These are phyloP conservation scores for Ophiocordyceps australis DNA, from an alignment of 2,329 filamentous ascomycete species.

Conservation along the genomic window DNA sequence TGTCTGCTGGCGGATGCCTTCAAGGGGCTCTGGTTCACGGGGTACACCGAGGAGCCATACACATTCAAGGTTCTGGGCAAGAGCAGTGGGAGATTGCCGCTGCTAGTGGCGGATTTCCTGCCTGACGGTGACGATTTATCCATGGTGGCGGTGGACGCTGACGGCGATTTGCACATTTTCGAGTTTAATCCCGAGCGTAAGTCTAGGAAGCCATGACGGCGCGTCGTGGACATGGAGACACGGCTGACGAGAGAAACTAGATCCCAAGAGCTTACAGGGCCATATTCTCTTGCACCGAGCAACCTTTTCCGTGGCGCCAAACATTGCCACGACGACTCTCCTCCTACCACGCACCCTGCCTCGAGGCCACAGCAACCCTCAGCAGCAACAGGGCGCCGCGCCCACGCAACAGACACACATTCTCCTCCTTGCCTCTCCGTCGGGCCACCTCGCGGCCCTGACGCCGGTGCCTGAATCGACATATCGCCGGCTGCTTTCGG, in stretches of 20 bases:
- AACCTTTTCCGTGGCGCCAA: conserved; percentile 70
- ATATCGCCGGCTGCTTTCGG: conserved; percentile 68
- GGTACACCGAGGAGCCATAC: conserved; percentile 93
- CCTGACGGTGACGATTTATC: conserved; percentile 71
- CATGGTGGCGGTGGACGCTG: conserved; percentile 66
- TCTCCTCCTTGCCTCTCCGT: conserved; percentile 54
- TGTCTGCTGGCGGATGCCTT: conserved; percentile 78
- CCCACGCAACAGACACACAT: conserved; percentile 14
- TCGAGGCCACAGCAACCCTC: conserved; percentile 6
- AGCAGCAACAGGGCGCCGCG: not conserved
- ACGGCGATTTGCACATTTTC: conserved; percentile 73
- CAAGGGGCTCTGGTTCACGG: conserved; percentile 91
- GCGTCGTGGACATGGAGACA: too few species aligned
- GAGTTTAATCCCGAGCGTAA: conserved; percentile 90
- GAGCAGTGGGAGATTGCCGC: conserved; percentile 58
- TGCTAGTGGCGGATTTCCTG: conserved; percentile 71
- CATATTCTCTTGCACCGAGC: conserved; percentile 73
- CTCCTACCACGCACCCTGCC: conserved; percentile 51
- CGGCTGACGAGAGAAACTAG: too few species aligned
- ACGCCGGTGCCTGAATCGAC: conserved; percentile 60
- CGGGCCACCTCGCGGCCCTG: conserved; percentile 60
- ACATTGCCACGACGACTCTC: conserved; percentile 56
- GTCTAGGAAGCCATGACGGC: too few species aligned
- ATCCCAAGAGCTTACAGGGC: conserved; percentile 83
- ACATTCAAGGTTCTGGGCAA: conserved; percentile 89